Conservation (phyloP, 2,329 filamentous ascomycete species). For the Rhinocladiella similis region DNA sequence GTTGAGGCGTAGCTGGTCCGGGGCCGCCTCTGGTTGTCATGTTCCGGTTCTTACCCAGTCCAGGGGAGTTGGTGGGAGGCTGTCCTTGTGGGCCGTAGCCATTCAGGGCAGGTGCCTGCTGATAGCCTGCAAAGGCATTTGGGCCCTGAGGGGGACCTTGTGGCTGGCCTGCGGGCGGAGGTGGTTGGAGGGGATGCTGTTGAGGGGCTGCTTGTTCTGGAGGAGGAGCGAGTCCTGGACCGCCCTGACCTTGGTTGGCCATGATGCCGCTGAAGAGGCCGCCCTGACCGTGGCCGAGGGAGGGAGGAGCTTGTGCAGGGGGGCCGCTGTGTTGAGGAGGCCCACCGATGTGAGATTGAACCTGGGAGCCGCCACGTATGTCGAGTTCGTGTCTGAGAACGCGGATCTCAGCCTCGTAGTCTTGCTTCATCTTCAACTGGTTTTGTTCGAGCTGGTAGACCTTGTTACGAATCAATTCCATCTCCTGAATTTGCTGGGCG, state of each 20-base stretch:
- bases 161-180: slow-evolving; percentile 40
- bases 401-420: slow-evolving; percentile 90
- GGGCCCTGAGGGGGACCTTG: slow-evolving; percentile 70
- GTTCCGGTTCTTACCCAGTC: slow-evolving; percentile 72
- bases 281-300: slow-evolving; percentile 82
- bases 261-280: slow-evolving; percentile 96
- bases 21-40: slow-evolving; percentile 56
- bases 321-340: slow-evolving; percentile 71
- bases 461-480: slow-evolving; percentile 90
- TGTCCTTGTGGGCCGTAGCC: slow-evolving; percentile 81
- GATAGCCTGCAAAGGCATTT: slow-evolving; percentile 70
- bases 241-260: slow-evolving; percentile 82
- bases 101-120: slow-evolving; percentile 63
- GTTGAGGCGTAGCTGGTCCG: slow-evolving; percentile 82
- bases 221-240: slow-evolving; percentile 78
- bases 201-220: slow-evolving; percentile 60
- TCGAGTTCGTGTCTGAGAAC: slow-evolving; percentile 86
- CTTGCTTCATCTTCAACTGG: slow-evolving; percentile 84
- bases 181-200: slow-evolving; percentile 60
- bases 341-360: slow-evolving; percentile 65
- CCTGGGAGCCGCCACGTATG: slow-evolving; percentile 63
- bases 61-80: slow-evolving; percentile 81
- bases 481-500: slow-evolving; percentile 86
- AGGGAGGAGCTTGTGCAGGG: slow-evolving; percentile 78
- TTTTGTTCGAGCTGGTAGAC: slow-evolving; percentile 90